A percentile compares a stretch with the other conserved stretches of the same genome.
phyloP scores from a whole-genome alignment of 108 stramenopile genomes.

The Hondaea fermentalgiana region DNA sequence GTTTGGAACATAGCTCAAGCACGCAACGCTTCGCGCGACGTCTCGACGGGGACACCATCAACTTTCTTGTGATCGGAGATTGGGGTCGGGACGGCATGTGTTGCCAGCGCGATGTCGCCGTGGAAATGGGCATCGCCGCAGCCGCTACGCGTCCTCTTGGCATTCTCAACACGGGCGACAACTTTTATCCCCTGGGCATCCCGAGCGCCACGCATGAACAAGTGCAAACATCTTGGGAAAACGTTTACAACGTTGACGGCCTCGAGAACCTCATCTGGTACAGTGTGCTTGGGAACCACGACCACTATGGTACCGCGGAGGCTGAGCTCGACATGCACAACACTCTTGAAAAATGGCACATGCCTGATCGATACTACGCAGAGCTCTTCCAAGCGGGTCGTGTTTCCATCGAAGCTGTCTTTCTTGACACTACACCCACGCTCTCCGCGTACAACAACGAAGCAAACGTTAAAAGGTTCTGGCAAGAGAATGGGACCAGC shows the following conservation, averaged over 20 bases:
- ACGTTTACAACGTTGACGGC: background rate
- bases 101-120: constrained; percentile 6
- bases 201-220: background rate
- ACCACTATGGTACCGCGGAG: background rate
- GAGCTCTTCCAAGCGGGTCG: background rate
- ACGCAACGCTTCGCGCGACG: background rate
- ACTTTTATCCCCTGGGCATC: background rate
- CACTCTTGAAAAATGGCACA: background rate
- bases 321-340: background rate
- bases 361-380: background rate
- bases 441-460: background rate
- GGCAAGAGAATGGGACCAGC: background rate
- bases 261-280: background rate
- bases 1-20: background rate
- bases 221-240: background rate
- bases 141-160: background rate
- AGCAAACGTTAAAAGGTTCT: background rate
- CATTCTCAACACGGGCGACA: background rate
- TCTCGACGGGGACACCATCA: background rate
- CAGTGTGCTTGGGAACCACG: background rate
- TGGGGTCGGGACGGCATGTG: constrained; percentile 1
- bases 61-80: background rate
- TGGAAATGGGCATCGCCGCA: background rate
- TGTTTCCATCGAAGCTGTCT: background rate
- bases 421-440: background rate